Percentiles rank a stretch among this genome's conserved stretches.
Evolutionary conservation across 352 stramenopile species (phyloP).

Genomic region (Pythium graminicola): DNA sequence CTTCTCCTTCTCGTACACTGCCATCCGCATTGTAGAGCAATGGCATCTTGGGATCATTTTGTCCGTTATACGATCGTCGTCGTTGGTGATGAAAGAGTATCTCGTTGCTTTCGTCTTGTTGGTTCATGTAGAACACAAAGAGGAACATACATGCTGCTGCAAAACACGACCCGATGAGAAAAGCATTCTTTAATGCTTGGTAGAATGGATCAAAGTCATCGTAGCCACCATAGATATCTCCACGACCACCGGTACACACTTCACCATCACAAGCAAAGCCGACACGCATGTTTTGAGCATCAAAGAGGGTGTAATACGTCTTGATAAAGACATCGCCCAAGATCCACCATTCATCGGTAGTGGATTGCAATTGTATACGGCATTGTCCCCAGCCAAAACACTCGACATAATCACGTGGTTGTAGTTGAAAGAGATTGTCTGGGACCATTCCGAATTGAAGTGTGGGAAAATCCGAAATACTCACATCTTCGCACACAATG

Average conservation of each 20-base stretch:
- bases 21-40: conserved; percentile 36
- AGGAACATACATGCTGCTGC: conserved; percentile 72
- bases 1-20: conserved; percentile 11
- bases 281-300: conserved; percentile 81
- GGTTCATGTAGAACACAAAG: conserved; percentile 76
- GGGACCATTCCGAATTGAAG: conserved; percentile 77
- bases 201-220: conserved; percentile 34
- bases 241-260: conserved; percentile 64
- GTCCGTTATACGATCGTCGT: conserved; percentile 8
- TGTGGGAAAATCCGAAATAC: conserved; percentile 50
- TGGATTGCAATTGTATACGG: conserved; percentile 73
- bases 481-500: conserved; percentile 51
- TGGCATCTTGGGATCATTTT: conserved; percentile 57
- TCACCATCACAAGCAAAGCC: conserved; percentile 83
- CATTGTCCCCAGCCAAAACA: conserved; percentile 72
- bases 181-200: conserved; percentile 50
- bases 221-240: conserved; percentile 49
- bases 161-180: conserved; percentile 64
- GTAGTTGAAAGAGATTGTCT: conserved; percentile 80
- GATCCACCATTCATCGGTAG: conserved; percentile 81
- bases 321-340: conserved; percentile 88
- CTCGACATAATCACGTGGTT: conserved; percentile 71
- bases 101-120: conserved; percentile 47
- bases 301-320: conserved; percentile 90
- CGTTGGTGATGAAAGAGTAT: background rate